These are phyloP conservation scores for Metschnikowia picachoensis DNA, from an alignment of 805 yeast genomes.

Conservation along the genomic window DNA sequence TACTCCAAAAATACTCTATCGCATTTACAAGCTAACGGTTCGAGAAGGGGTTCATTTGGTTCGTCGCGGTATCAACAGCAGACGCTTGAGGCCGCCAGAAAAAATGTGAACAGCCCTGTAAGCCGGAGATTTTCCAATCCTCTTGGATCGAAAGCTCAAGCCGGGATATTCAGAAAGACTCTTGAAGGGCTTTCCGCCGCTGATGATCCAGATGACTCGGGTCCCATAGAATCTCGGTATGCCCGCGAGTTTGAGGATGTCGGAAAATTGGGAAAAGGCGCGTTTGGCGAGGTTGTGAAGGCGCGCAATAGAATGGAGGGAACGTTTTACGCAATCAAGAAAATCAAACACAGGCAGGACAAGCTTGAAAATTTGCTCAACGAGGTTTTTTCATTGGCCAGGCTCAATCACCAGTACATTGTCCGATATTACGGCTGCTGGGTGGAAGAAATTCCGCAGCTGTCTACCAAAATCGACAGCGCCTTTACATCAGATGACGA, in stretches of 20 bases:
- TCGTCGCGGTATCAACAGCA: constrained; percentile 12
- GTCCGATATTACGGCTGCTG: constrained; percentile 97
- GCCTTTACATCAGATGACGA: constrained; percentile 14
- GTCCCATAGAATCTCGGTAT: constrained; percentile 46
- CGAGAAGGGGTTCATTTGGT: constrained; percentile 9
- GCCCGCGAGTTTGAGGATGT: constrained; percentile 94
- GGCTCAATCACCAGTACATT: constrained; percentile 91
- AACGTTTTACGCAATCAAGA: constrained; percentile 89
- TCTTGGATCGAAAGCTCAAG: background rate
- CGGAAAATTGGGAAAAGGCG: constrained; percentile 88
- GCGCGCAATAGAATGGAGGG: constrained; percentile 94
- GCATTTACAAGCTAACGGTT: background rate
- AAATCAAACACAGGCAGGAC: constrained; percentile 77
- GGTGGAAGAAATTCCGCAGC: constrained; percentile 67
- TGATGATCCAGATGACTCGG: background rate
- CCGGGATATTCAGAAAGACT: background rate
- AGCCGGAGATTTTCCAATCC: background rate
- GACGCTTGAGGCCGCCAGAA: constrained; percentile 13
- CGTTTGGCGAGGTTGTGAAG: constrained; percentile 97
- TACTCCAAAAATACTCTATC: background rate
- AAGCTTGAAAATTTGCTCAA: constrained; percentile 77
- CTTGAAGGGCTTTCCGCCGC: background rate
- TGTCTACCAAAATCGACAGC: constrained; percentile 16
- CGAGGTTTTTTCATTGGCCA: constrained; percentile 88
- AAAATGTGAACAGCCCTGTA: constrained; percentile 1